A percentile compares a stretch with the other conserved stretches of the same genome.
Conservation (phyloP, 1,284 basidiomycete species). For the Puccinia novopanici region DNA sequence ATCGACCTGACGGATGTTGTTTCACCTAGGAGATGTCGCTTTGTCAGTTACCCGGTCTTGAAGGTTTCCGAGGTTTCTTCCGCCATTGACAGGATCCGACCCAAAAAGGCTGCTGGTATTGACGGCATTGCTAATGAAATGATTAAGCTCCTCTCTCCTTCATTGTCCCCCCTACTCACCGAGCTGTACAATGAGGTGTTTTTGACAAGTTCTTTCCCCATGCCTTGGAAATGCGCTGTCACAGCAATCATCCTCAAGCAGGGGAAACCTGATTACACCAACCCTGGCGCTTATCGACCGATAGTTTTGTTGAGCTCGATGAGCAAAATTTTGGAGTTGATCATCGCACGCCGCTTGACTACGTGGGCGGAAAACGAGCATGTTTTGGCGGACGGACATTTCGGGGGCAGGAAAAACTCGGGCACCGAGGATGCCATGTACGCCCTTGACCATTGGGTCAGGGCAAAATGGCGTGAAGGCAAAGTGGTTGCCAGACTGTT, state of each 20-base stretch:
- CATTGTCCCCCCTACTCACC: not conserved
- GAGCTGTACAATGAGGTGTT: not conserved
- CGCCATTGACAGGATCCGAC: not conserved
- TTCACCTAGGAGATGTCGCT: not conserved
- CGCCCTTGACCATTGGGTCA: not conserved
- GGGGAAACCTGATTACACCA: constrained; percentile 21
- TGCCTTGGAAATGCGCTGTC: constrained; percentile 2
- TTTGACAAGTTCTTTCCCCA: not conserved
- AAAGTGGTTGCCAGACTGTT: not conserved
- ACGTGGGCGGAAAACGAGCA: not conserved
- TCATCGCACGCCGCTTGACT: not conserved
- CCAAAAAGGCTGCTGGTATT: constrained; percentile 7
- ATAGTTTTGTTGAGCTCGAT: constrained; percentile 11
- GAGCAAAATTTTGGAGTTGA: constrained; percentile 10
- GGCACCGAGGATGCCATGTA: too few species aligned
- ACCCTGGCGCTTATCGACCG: not conserved
- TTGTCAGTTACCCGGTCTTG: not conserved
- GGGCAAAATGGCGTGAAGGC: not conserved
- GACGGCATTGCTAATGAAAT: constrained; percentile 8
- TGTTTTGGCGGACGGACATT: not conserved
- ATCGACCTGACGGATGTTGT: not conserved
- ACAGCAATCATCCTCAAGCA: constrained; percentile 20
- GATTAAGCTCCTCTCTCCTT: not conserved
- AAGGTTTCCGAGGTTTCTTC: not conserved
- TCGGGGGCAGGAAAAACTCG: too few species aligned